These are phyloP conservation scores for Candida sanyiensis DNA, from an alignment of 805 yeast genomes.

Conservation along the genomic window DNA sequence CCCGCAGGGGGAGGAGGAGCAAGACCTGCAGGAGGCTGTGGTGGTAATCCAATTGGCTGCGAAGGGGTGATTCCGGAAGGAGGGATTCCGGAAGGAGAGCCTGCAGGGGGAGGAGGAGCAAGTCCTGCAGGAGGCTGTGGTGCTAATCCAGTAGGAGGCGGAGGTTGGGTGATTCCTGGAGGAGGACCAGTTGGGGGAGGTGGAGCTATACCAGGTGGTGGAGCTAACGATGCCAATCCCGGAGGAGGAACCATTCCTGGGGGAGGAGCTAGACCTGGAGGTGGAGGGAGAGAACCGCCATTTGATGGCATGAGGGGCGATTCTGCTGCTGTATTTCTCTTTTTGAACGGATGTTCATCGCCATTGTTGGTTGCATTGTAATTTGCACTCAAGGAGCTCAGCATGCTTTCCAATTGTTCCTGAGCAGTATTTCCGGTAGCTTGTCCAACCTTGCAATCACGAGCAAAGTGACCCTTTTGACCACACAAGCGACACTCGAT, in stretches of 20 bases:
- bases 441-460: constrained; percentile 54
- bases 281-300: constrained; percentile 1
- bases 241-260: constrained; percentile 18
- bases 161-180: background rate
- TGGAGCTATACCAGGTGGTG: constrained; percentile 3
- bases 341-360: constrained; percentile 11
- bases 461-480: constrained; percentile 75
- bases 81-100: background rate
- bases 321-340: constrained; percentile 9
- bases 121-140: constrained; percentile 5
- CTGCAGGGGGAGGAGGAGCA: constrained; percentile 2
- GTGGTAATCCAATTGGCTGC: too few species aligned
- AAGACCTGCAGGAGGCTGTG: constrained; percentile 2
- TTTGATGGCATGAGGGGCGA: constrained; percentile 8
- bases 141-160: constrained; percentile 7
- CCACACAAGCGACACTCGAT: constrained; percentile 79
- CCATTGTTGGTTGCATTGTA: constrained; percentile 1
- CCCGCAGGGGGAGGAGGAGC: constrained; percentile 11
- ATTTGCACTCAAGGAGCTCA: constrained; percentile 41
- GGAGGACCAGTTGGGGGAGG: constrained; percentile 14
- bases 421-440: constrained; percentile 11
- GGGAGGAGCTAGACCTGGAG: constrained; percentile 25
- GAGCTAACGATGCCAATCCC: constrained; percentile 2
- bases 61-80: too few species aligned
- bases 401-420: constrained; percentile 40